These are phyloP conservation scores for Neofusicoccum cordaticola DNA, from an alignment of 2,329 filamentous ascomycete genomes.

Conservation along the genomic window DNA sequence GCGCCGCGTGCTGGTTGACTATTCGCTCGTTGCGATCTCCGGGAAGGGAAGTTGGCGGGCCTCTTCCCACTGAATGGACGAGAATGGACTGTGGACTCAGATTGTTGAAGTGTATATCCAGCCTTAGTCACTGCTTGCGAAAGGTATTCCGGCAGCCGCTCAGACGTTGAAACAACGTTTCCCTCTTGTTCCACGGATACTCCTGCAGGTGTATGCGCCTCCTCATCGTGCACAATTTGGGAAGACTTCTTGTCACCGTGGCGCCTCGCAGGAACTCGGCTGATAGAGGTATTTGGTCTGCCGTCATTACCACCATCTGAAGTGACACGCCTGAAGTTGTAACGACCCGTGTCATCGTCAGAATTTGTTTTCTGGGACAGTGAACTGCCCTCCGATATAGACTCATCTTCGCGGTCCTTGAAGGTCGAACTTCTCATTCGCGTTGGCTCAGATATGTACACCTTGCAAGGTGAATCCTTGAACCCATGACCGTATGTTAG, in stretches of 20 bases:
- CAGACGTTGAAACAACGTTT: neutral
- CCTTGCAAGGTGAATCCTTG: constrained; percentile 3
- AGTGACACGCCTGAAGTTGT: neutral
- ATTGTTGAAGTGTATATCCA: neutral
- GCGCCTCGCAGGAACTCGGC: neutral
- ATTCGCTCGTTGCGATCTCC: neutral
- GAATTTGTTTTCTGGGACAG: too few relatives aligned
- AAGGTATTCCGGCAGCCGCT: neutral
- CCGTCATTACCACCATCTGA: neutral
- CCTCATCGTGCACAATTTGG: too few relatives aligned
- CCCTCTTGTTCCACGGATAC: neutral
- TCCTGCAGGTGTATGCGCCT: neutral
- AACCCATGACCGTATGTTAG: constrained; percentile 19
- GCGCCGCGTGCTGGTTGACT: neutral
- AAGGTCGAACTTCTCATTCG: neutral
- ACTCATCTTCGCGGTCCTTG: neutral
- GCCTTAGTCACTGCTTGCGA: neutral
- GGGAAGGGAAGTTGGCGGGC: neutral
- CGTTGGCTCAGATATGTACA: neutral
- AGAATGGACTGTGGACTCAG: too few relatives aligned
- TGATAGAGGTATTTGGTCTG: neutral
- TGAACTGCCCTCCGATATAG: neutral
- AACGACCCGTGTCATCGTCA: neutral
- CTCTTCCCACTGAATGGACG: neutral
- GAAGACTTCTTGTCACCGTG: neutral